Conservation (phyloP, 1,139 yeast genomes). For the Debaryomyces sp. region DNA sequence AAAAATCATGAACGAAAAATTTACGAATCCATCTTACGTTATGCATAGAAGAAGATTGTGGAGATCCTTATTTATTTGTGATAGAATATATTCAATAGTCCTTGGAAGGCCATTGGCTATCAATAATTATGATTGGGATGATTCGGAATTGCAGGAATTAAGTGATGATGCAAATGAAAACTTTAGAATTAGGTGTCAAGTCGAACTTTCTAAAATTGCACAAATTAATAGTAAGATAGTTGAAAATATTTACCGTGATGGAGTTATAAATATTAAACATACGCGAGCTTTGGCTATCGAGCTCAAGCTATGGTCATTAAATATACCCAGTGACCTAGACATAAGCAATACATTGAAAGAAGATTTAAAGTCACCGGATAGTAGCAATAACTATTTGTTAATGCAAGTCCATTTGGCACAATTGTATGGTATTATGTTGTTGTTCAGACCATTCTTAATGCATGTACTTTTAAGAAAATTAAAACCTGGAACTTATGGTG, state of each 20-base stretch:
- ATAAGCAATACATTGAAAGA: conserved; percentile 22
- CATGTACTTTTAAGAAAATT: conserved; percentile 19
- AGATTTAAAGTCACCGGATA: conserved; percentile 14
- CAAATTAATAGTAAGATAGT: conserved; percentile 36
- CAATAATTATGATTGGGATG: conserved; percentile 38
- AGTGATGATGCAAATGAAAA: conserved; percentile 8
- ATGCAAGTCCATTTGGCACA: conserved; percentile 42
- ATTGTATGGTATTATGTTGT: conserved; percentile 41
- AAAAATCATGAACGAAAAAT: conserved; percentile 25
- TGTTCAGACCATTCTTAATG: conserved; percentile 51
- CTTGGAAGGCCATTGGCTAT: conserved; percentile 47
- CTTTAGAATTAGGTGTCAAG: conserved; percentile 18
- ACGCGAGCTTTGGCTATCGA: conserved; percentile 44
- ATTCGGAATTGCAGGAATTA: background rate
- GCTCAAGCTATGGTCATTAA: conserved; percentile 40
- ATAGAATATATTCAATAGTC: conserved; percentile 38
- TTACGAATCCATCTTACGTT: conserved; percentile 13
- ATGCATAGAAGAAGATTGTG: conserved; percentile 37
- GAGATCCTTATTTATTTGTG: conserved; percentile 42
- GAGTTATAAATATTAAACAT: conserved; percentile 33
- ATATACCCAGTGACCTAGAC: conserved; percentile 30
- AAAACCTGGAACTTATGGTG: conserved; percentile 13
- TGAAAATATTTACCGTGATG: conserved; percentile 35
- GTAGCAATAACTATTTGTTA: conserved; percentile 24
- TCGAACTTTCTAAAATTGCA: conserved; percentile 17